phyloP scores from a whole-genome alignment of 2,329 filamentous ascomycete genomes.

The Nothomitra cinnamomea region DNA sequence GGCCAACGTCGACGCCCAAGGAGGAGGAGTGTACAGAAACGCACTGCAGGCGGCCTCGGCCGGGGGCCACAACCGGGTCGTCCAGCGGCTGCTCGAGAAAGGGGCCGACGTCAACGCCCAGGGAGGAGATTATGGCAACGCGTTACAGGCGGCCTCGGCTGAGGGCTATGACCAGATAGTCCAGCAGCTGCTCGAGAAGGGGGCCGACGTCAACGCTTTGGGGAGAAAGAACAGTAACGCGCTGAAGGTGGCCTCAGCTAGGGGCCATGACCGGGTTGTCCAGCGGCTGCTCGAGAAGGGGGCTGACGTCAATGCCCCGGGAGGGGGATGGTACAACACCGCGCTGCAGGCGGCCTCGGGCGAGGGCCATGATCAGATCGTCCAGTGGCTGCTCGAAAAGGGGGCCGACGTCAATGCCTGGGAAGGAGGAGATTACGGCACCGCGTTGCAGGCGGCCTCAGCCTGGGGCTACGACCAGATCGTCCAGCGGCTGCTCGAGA shows the following conservation, averaged over 20 bases:
- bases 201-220: background rate
- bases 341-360: background rate
- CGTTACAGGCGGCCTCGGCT: slow-evolving; percentile 10
- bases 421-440: slow-evolving; percentile 8
- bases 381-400: slow-evolving; percentile 6
- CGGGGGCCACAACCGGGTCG: slow-evolving; percentile 2
- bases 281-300: background rate
- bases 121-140: slow-evolving; percentile 7
- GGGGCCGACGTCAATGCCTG: slow-evolving; percentile 7
- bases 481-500: slow-evolving; percentile 3
- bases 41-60: slow-evolving; percentile 7
- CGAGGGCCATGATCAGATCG: slow-evolving; percentile 1
- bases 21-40: slow-evolving; percentile 7
- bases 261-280: background rate
- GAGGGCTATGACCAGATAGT: slow-evolving; percentile 5
- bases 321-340: background rate
- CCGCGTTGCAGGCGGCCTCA: slow-evolving; percentile 8
- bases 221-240: background rate
- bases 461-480: background rate
- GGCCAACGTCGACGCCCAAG: slow-evolving; percentile 7
- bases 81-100: slow-evolving; percentile 2
- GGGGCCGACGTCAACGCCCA: slow-evolving; percentile 12
- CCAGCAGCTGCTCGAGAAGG: slow-evolving; percentile 5
- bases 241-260: background rate
- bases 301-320: background rate